Evolutionary conservation across 345 rosid genomes (phyloP).

Genomic region (Euphorbia tirucalli): DNA sequence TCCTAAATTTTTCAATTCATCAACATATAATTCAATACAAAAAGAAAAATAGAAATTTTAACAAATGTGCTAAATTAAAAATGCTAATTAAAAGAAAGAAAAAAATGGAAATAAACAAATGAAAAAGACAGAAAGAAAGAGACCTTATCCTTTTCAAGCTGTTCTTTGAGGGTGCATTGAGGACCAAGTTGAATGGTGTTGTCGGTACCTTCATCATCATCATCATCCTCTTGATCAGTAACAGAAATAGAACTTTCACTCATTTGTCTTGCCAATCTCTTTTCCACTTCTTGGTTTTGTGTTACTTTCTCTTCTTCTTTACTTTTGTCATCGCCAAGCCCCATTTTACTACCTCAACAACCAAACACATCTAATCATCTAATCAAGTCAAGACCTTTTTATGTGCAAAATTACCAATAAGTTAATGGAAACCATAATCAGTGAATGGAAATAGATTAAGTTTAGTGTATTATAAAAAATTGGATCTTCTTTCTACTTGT

Average conservation of each 20-base stretch:
- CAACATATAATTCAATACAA: conserved; percentile 6
- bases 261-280: conserved; percentile 36
- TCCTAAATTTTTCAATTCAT: conserved; percentile 40
- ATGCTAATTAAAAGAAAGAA: too few relatives aligned
- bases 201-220: conserved; percentile 40
- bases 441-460: background rate
- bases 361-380: conserved; percentile 25
- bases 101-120: background rate
- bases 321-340: conserved; percentile 39
- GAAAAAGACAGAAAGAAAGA: background rate
- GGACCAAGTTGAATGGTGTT: conserved; percentile 61
- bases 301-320: conserved; percentile 12
- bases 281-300: conserved; percentile 25
- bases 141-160: conserved; percentile 74
- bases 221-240: conserved; percentile 46
- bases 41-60: too few relatives aligned
- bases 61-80: too few relatives aligned
- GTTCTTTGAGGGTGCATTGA: conserved; percentile 68
- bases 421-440: background rate
- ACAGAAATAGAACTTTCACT: conserved; percentile 40
- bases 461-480: background rate
- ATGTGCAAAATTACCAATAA: background rate
- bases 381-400: background rate
- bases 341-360: conserved; percentile 45
- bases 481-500: background rate